phyloP scores from a whole-genome alignment of 2,329 filamentous ascomycete species.

The Colletotrichum eremochloae region DNA sequence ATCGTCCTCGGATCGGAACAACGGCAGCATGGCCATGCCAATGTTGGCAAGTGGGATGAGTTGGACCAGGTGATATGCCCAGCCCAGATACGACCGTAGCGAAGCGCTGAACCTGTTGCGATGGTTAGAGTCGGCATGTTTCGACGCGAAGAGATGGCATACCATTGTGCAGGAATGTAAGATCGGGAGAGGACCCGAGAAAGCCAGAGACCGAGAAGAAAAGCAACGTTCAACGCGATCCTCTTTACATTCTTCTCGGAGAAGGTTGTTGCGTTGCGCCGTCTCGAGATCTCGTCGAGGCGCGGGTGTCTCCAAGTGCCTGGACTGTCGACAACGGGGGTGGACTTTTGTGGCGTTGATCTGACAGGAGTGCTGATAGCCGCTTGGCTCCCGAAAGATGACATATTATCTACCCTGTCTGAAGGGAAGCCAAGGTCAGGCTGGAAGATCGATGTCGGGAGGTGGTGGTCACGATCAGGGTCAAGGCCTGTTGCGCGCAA shows the following conservation, averaged over 20 bases:
- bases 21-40: slow-evolving; percentile 75
- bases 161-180: slow-evolving; percentile 57
- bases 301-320: slow-evolving; percentile 94
- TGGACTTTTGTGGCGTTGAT: slow-evolving; percentile 53
- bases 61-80: slow-evolving; percentile 64
- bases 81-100: slow-evolving; percentile 53
- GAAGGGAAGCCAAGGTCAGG: not conserved
- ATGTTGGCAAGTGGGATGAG: slow-evolving; percentile 79
- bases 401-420: slow-evolving; percentile 47
- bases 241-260: slow-evolving; percentile 80
- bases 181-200: slow-evolving; percentile 52
- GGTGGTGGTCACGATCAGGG: slow-evolving; percentile 30
- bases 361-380: slow-evolving; percentile 56
- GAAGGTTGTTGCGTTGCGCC: slow-evolving; percentile 84
- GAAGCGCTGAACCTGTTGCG: slow-evolving; percentile 30
- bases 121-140: not conserved
- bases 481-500: slow-evolving; percentile 32
- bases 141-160: slow-evolving; percentile 44
- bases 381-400: slow-evolving; percentile 44
- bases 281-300: slow-evolving; percentile 85
- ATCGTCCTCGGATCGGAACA: slow-evolving; percentile 80
- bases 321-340: slow-evolving; percentile 64
- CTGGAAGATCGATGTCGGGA: slow-evolving; percentile 16
- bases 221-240: slow-evolving; percentile 75
- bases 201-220: slow-evolving; percentile 57